Base-by-base conservation (phyloP, 1,284 basidiomycete species). In the Pseudozyma thailandica region DNA sequence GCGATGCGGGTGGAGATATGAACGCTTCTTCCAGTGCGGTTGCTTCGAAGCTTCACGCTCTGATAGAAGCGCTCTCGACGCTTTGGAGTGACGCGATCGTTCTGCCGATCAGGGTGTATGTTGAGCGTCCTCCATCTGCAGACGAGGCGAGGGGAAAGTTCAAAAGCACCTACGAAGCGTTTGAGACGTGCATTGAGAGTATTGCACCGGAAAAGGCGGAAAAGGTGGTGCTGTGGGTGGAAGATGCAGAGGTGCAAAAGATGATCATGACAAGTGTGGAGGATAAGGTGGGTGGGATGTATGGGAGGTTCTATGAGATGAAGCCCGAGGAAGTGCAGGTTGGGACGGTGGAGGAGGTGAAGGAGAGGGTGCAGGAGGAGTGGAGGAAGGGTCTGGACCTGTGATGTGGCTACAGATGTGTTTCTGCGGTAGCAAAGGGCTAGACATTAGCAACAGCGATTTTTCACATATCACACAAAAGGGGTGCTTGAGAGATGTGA, bases 181-280 rank as follows among this genome's bases (percentile, higher is more conserved):
- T 72, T 28, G 48, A 58, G n/a, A 72, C 69, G 44, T 72, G 69
- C 27, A 49, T 62, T 35, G 58, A 66, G 42, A 61, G 54, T 45
- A 43, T 66, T 16, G 20, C 52, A 2, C 49, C 47, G 4, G 63
- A 62, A 15, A 62, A 61, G 26, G 60, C 55, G 6, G 45, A 10
- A 13, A 68, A 66, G 33, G 38, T 63, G 27, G 27, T 9, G 31
- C 21, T 53, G 30, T 72, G 63, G 63, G 39, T 72, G 13, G 69
- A 72, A 23, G 69, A 68, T 45, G 25, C 25, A 8, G 59, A 68
- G 45, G 51, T 72, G 28, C 45, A 51, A n/a, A 52, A 47, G 48
- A n/a, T 54, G 31, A 15, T 72, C 6, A 50, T 57, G 13, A 9
- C 9, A 0, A 15, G 33, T 3, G 44, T 66, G 3, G 35, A 39